Evolutionary conservation across 2,329 filamentous ascomycete genomes (phyloP).

Genomic region (Colletotrichum higginsianum): DNA sequence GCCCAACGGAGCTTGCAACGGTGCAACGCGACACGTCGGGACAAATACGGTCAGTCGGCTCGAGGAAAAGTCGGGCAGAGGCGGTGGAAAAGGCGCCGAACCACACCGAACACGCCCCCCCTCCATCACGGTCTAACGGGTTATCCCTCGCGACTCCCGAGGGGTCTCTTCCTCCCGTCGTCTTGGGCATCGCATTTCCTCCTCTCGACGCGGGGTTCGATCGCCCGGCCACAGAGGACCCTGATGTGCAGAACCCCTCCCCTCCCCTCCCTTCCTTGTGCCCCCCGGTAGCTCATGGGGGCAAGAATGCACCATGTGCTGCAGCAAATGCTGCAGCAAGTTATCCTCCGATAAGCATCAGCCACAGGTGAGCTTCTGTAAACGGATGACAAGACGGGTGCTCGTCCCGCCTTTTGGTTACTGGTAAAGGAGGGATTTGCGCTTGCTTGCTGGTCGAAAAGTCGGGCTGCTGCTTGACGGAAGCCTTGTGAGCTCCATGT

Average conservation of each 20-base stretch:
- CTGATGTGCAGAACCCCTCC: slow-evolving; percentile 32
- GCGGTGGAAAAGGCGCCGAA: slow-evolving; percentile 40
- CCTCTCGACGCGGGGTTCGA: slow-evolving; percentile 31
- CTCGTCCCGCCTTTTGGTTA: slow-evolving; percentile 15
- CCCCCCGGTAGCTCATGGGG: slow-evolving; percentile 14
- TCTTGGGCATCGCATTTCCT: background rate
- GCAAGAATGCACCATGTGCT: slow-evolving; percentile 10
- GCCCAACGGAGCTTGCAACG: slow-evolving; percentile 12
- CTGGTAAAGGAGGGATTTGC: background rate
- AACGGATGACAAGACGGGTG: background rate
- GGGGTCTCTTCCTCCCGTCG: slow-evolving; percentile 27
- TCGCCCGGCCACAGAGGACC: slow-evolving; percentile 40
- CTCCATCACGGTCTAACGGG: slow-evolving; percentile 35
- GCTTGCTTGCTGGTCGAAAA: slow-evolving; percentile 8
- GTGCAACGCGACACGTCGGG: background rate
- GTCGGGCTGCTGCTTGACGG: slow-evolving; percentile 6
- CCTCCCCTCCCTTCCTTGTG: background rate
- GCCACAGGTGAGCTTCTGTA: slow-evolving; percentile 15
- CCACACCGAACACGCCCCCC: slow-evolving; percentile 38
- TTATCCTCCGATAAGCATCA: slow-evolving; percentile 32
- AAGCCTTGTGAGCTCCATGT: background rate
- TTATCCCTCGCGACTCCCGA: slow-evolving; percentile 26
- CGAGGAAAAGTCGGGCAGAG: background rate
- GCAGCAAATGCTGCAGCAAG: slow-evolving; percentile 5
- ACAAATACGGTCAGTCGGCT: slow-evolving; percentile 5